phyloP scores from a whole-genome alignment of 1,284 basidiomycete species.

The Sporisorium exsertum region DNA sequence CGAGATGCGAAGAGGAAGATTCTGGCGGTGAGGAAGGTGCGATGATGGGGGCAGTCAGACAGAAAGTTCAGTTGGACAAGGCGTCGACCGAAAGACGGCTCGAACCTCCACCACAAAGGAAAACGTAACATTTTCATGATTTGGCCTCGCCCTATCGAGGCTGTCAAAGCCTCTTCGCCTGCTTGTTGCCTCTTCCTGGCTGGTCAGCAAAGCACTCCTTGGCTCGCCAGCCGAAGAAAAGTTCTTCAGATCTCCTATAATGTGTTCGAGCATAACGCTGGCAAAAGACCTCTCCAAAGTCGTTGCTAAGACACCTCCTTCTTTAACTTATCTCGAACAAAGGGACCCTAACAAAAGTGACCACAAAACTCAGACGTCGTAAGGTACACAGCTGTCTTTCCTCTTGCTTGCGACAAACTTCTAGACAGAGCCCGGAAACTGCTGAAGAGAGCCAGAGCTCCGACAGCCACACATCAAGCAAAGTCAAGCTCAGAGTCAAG shows the following conservation, averaged over 20 bases:
- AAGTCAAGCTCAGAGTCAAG: neutral
- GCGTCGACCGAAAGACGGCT: neutral
- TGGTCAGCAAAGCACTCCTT: neutral
- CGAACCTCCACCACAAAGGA: neutral
- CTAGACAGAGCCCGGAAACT: neutral
- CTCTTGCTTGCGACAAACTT: neutral
- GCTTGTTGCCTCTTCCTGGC: neutral
- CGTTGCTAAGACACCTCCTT: too few relatives aligned
- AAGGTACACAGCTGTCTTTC: too few relatives aligned
- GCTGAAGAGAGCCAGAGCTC: too few relatives aligned
- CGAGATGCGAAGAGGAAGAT: too few relatives aligned
- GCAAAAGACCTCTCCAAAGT: too few relatives aligned
- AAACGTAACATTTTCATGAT: neutral
- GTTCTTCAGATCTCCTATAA: too few relatives aligned
- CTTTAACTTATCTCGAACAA: too few relatives aligned
- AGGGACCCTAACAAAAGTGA: too few relatives aligned
- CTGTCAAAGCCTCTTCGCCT: neutral
- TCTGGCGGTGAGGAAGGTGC: neutral
- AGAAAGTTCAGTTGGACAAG: neutral
- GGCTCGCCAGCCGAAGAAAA: too few relatives aligned
- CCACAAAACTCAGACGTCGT: too few relatives aligned
- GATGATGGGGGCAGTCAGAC: neutral
- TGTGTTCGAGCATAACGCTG: too few relatives aligned
- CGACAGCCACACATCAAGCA: neutral
- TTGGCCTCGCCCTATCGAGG: neutral